These are phyloP conservation scores for Panaeolus cyanescens DNA, from an alignment of 768 basidiomycete species.

Conservation along the genomic window DNA sequence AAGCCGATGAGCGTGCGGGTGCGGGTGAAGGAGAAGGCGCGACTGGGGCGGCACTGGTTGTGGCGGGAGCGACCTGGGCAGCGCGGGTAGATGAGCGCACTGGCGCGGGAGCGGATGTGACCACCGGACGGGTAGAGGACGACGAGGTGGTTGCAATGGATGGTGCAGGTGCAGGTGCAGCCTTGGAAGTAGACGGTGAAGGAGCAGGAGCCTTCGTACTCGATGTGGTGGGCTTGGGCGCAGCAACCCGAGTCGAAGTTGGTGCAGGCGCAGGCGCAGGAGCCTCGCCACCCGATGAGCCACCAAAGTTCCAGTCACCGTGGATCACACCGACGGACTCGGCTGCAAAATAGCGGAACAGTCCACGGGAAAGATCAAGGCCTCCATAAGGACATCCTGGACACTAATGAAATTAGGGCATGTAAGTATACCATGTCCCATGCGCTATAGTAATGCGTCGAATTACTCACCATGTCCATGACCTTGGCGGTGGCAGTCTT, in stretches of 20 bases:
- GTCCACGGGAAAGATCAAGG: constrained; percentile 67
- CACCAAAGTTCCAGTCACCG: constrained; percentile 61
- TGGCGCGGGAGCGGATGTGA: too few species aligned
- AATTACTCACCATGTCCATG: constrained; percentile 58
- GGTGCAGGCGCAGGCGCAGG: constrained; percentile 15
- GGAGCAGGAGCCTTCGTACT: background rate
- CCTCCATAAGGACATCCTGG: constrained; percentile 65
- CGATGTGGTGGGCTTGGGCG: constrained; percentile 12
- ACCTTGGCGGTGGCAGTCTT: constrained; percentile 59
- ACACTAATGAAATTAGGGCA: constrained; percentile 50
- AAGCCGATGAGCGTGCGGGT: background rate
- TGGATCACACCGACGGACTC: constrained; percentile 54
- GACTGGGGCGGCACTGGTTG: background rate
- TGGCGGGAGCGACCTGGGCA: constrained; percentile 3
- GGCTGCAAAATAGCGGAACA: constrained; percentile 64
- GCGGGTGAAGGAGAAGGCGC: background rate
- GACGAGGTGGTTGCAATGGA: too few species aligned
- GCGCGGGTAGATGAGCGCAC: background rate
- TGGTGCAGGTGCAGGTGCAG: constrained; percentile 8
- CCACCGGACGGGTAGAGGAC: too few species aligned
- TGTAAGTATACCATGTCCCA: too few species aligned
- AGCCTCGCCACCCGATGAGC: constrained; percentile 13
- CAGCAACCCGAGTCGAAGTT: constrained; percentile 19
- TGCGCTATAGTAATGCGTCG: background rate
- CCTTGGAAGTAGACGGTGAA: background rate